phyloP scores from a whole-genome alignment of 176 grass and related monocot species.

The Zoysia japonica region DNA sequence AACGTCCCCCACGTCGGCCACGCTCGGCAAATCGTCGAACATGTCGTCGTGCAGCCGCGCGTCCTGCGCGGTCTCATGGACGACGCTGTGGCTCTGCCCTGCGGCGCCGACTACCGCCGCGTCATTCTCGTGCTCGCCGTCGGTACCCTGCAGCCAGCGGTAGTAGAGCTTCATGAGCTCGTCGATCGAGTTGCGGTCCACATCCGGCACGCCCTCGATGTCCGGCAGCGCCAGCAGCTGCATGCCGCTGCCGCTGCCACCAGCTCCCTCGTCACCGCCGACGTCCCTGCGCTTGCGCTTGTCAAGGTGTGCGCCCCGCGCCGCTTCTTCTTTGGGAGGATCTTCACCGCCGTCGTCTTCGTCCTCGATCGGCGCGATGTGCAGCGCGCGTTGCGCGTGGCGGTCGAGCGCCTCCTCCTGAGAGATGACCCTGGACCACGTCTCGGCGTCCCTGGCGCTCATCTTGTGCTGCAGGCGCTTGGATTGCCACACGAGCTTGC shows the following conservation, averaged over 20 bases:
- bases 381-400: slow-evolving; percentile 7
- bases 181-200: slow-evolving; percentile 42
- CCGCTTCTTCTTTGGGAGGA: not conserved
- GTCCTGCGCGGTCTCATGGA: not conserved
- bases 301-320: slow-evolving; percentile 7
- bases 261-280: not conserved
- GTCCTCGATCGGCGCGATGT: slow-evolving; percentile 25
- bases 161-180: slow-evolving; percentile 56
- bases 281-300: slow-evolving; percentile 36
- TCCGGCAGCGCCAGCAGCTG: slow-evolving; percentile 22
- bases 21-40: slow-evolving; percentile 4
- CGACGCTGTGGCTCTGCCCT: slow-evolving; percentile 10
- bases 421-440: slow-evolving; percentile 39
- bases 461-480: slow-evolving; percentile 55
- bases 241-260: not conserved
- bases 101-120: not conserved
- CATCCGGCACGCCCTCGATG: slow-evolving; percentile 28
- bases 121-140: not conserved
- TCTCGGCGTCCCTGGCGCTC: slow-evolving; percentile 43
- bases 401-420: slow-evolving; percentile 38
- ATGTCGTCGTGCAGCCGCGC: not conserved
- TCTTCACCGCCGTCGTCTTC: not conserved
- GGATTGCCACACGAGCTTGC: slow-evolving; percentile 49
- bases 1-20: slow-evolving; percentile 34
- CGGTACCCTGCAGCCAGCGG: slow-evolving; percentile 41